phyloP scores from a whole-genome alignment of 2,329 filamentous ascomycete genomes.

The Phyllosticta citribraziliensis region DNA sequence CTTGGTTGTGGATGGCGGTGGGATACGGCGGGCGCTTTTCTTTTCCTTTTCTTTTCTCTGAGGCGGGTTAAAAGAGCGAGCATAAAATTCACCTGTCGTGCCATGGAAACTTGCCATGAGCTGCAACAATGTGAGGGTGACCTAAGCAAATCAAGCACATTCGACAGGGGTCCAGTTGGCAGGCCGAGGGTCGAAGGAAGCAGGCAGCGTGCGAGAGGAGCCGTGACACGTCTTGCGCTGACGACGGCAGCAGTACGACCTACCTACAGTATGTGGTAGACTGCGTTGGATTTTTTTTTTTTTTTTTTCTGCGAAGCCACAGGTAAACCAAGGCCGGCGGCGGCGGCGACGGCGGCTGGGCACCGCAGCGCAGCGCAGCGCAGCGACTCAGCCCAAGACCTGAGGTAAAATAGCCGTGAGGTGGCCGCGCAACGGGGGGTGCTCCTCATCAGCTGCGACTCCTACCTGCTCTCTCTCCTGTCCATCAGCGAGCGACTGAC shows the following conservation, averaged over 20 bases:
- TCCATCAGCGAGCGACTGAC: slow-evolving; percentile 1
- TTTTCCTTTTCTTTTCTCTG: not conserved
- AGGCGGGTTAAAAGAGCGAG: slow-evolving; percentile 7
- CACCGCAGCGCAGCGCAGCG: not conserved
- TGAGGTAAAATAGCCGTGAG: not conserved
- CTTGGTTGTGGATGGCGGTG: slow-evolving; percentile 3
- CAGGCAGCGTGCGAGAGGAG: not conserved
- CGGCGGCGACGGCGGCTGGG: not conserved
- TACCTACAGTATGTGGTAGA: too few relatives aligned
- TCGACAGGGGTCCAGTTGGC: not conserved
- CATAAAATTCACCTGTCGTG: slow-evolving; percentile 2
- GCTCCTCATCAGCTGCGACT: not conserved
- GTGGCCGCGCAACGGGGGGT: not conserved
- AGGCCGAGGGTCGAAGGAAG: not conserved
- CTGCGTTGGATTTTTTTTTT: not conserved
- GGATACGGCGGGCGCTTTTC: slow-evolving; percentile 1
- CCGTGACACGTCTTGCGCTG: not conserved
- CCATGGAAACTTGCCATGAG: not conserved
- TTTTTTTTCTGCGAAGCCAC: not conserved
- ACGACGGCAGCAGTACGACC: not conserved
- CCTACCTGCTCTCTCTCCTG: slow-evolving; percentile 9
- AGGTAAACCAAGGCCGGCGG: not conserved
- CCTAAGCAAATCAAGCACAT: not conserved
- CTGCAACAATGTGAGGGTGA: not conserved
- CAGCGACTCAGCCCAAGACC: not conserved